Evolutionary conservation across 2,329 filamentous ascomycete genomes (phyloP).

Genomic region (Colletotrichum theobromicola): DNA sequence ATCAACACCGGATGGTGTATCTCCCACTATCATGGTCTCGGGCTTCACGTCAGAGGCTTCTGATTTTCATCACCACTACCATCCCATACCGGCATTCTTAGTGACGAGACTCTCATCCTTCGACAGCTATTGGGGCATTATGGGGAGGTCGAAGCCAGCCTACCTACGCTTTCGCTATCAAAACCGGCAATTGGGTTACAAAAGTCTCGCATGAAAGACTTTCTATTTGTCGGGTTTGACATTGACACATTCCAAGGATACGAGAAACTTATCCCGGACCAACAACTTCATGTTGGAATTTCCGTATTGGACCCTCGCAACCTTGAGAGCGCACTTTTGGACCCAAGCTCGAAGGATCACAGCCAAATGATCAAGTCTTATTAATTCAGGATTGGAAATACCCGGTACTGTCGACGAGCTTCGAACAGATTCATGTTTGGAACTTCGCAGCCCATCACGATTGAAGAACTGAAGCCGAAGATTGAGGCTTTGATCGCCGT

Average conservation of each 20-base stretch:
- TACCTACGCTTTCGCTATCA: neutral
- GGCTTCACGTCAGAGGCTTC: neutral
- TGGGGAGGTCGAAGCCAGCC: neutral
- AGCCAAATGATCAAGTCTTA: neutral
- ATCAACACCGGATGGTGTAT: neutral
- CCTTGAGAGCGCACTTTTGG: neutral
- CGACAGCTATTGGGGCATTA: conserved; percentile 7
- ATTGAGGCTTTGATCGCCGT: neutral
- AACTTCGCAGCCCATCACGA: conserved; percentile 4
- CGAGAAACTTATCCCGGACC: neutral
- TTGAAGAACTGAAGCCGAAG: neutral
- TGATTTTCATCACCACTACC: neutral
- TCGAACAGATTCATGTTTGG: conserved; percentile 18
- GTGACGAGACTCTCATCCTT: conserved; percentile 17
- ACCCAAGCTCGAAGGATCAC: neutral
- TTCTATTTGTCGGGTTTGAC: conserved; percentile 17
- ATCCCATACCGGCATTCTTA: conserved; percentile 7
- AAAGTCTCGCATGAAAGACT: conserved; percentile 3
- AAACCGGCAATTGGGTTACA: neutral
- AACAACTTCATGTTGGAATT: conserved; percentile 10
- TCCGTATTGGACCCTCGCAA: conserved; percentile 7
- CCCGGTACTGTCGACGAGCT: conserved; percentile 6
- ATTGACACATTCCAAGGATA: conserved; percentile 21
- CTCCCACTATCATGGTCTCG: neutral
- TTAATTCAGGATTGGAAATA: conserved; percentile 7